Percentiles rank a stretch among this genome's conserved stretches.
Conservation (phyloP, 345 rosid species). For the Trapa bicornis region DNA sequence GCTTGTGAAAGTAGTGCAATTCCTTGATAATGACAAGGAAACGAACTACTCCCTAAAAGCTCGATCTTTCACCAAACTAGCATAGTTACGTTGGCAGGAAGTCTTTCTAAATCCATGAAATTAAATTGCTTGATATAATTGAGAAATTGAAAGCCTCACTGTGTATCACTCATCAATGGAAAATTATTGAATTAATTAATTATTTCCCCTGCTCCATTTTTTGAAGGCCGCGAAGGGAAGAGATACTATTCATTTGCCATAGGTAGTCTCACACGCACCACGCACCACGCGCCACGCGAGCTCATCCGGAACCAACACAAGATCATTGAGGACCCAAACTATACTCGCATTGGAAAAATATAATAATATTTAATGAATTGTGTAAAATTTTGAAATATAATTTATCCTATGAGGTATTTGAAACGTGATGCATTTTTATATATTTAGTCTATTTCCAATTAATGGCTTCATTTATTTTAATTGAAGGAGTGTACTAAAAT, state of each 20-base stretch:
- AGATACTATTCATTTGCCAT: not conserved
- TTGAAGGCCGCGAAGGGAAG: not conserved
- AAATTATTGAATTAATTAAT: not conserved
- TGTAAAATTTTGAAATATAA: no score
- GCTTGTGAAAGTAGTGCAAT: no score
- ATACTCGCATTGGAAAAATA: not conserved
- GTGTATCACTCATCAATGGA: not conserved
- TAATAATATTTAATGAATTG: no score
- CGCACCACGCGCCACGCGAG: not conserved
- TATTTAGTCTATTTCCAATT: no score
- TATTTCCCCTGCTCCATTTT: not conserved
- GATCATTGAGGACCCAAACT: not conserved
- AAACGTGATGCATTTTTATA: no score
- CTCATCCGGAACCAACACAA: not conserved
- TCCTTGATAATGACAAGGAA: no score
- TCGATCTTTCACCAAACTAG: slow-evolving; percentile 3
- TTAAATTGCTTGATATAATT: not conserved
- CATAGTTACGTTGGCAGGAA: not conserved
- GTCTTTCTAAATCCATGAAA: not conserved
- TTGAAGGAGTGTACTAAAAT: no score
- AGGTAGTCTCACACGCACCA: not conserved
- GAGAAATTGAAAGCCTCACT: not conserved
- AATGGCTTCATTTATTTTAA: no score
- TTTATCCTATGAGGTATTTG: no score
- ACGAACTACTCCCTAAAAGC: no score